Evolutionary conservation across 176 grass and related monocot genomes (phyloP).

Genomic region (Lolium perenne): DNA sequence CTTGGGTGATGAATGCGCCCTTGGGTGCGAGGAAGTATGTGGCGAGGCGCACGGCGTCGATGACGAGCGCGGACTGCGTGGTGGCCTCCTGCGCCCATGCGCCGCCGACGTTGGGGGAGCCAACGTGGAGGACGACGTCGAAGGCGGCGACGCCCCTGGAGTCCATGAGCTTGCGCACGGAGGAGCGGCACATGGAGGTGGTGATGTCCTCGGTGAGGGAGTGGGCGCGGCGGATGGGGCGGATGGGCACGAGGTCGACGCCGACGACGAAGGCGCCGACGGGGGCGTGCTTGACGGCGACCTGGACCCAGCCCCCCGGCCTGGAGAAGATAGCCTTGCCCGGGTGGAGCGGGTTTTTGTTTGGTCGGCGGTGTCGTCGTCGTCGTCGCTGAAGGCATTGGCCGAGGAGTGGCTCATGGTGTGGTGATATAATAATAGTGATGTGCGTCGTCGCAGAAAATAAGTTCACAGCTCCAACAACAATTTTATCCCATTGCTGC

Average conservation of each 20-base stretch:
- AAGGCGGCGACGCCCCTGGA: slow-evolving; percentile 68
- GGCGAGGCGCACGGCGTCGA: slow-evolving; percentile 75
- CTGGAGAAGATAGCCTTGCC: too few relatives aligned
- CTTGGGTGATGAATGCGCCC: slow-evolving; percentile 72
- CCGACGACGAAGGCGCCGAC: slow-evolving; percentile 81
- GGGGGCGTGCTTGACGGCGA: slow-evolving; percentile 77
- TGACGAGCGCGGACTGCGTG: slow-evolving; percentile 74
- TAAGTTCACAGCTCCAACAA: too few relatives aligned
- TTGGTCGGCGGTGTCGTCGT: too few relatives aligned
- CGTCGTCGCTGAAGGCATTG: too few relatives aligned
- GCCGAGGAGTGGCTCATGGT: too few relatives aligned
- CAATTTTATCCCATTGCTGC: too few relatives aligned
- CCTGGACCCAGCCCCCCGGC: slow-evolving; percentile 90
- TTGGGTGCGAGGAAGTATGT: slow-evolving; percentile 85
- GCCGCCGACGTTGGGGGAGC: slow-evolving; percentile 90
- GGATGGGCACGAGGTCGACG: slow-evolving; percentile 84
- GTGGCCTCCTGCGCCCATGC: slow-evolving; percentile 95
- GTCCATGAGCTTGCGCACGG: slow-evolving; percentile 77
- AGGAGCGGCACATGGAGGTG: slow-evolving; percentile 81
- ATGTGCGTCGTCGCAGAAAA: too few relatives aligned
- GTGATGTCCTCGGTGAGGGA: slow-evolving; percentile 93
- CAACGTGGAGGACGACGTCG: slow-evolving; percentile 89
- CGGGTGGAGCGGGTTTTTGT: too few relatives aligned
- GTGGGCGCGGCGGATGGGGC: slow-evolving; percentile 81
- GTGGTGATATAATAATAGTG: too few relatives aligned